Evolutionary conservation across 805 yeast genomes (phyloP).

Genomic region (Starmerella gropengiesseri): DNA sequence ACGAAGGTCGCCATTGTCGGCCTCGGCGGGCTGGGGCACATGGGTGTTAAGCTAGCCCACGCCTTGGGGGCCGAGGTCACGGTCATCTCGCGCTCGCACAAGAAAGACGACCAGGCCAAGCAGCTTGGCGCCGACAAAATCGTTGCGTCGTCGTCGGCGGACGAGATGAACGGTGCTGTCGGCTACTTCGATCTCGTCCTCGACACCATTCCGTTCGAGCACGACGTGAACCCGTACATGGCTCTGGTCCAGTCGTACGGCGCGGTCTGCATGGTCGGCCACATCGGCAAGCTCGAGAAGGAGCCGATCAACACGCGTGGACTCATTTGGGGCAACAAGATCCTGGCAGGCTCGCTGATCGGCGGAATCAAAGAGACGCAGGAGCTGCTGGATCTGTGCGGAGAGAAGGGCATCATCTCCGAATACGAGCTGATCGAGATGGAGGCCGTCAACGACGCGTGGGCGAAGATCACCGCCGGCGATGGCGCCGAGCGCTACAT

Average conservation of each 20-base stretch:
- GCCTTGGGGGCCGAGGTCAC: slow-evolving; percentile 55
- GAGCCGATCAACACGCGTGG: slow-evolving; percentile 40
- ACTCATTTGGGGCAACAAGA: slow-evolving; percentile 36
- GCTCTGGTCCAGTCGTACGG: slow-evolving; percentile 47
- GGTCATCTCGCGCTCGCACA: slow-evolving; percentile 43
- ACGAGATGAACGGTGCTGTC: slow-evolving; percentile 29
- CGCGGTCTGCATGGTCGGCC: slow-evolving; percentile 52
- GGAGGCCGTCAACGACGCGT: slow-evolving; percentile 22
- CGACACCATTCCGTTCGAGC: slow-evolving; percentile 41
- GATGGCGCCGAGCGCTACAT: too few species aligned
- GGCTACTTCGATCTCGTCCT: slow-evolving; percentile 41
- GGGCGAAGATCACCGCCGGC: too few species aligned
- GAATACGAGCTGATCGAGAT: slow-evolving; percentile 54
- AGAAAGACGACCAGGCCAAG: slow-evolving; percentile 43
- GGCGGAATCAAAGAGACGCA: slow-evolving; percentile 56
- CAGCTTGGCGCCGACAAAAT: slow-evolving; percentile 47
- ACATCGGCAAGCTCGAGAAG: slow-evolving; percentile 37
- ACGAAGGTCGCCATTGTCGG: slow-evolving; percentile 50
- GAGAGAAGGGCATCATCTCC: slow-evolving; percentile 45
- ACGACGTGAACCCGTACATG: slow-evolving; percentile 41
- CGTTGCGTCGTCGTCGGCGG: slow-evolving; percentile 39
- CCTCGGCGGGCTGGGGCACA: slow-evolving; percentile 58
- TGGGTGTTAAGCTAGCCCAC: slow-evolving; percentile 48
- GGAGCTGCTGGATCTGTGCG: slow-evolving; percentile 56
- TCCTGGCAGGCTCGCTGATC: slow-evolving; percentile 38